Percentiles rank a stretch among this genome's conserved stretches.
phyloP scores from a whole-genome alignment of 306 rosid species.

The Glycyrrhiza uralensis region DNA sequence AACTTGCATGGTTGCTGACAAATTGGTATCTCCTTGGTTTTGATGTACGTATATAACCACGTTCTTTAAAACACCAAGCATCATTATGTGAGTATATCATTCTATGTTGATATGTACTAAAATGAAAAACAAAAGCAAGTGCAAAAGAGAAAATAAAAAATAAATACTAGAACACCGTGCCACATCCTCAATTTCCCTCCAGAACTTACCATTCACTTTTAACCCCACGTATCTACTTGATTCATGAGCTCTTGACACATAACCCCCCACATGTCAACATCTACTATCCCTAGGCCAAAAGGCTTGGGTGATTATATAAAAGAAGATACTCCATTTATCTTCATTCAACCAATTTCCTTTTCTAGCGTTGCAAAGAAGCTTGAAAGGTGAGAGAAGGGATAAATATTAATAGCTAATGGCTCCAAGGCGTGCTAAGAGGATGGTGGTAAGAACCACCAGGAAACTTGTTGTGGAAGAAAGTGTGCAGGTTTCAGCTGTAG shows the following conservation, averaged over 20 bases:
- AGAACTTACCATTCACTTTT: slow-evolving; percentile 26
- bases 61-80: not conserved
- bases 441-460: slow-evolving; percentile 37
- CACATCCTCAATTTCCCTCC: not conserved
- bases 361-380: not conserved
- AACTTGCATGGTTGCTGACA: not conserved
- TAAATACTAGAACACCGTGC: not conserved
- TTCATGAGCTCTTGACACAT: slow-evolving; percentile 21
- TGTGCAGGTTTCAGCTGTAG: too few species aligned
- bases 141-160: not conserved
- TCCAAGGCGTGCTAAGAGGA: slow-evolving; percentile 39
- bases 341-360: not conserved
- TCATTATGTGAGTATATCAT: not conserved
- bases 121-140: not conserved
- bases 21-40: not conserved
- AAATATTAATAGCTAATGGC: slow-evolving; percentile 26
- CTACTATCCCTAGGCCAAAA: not conserved
- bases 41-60: not conserved
- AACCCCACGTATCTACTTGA: slow-evolving; percentile 24
- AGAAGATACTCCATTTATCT: not conserved
- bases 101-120: not conserved
- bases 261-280: slow-evolving; percentile 32
- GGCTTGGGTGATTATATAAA: not conserved
- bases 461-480: slow-evolving; percentile 30
- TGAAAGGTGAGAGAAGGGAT: not conserved